Evolutionary conservation across 2,329 filamentous ascomycete species (phyloP).

Genomic region (Neopestalotiopsis sp.): DNA sequence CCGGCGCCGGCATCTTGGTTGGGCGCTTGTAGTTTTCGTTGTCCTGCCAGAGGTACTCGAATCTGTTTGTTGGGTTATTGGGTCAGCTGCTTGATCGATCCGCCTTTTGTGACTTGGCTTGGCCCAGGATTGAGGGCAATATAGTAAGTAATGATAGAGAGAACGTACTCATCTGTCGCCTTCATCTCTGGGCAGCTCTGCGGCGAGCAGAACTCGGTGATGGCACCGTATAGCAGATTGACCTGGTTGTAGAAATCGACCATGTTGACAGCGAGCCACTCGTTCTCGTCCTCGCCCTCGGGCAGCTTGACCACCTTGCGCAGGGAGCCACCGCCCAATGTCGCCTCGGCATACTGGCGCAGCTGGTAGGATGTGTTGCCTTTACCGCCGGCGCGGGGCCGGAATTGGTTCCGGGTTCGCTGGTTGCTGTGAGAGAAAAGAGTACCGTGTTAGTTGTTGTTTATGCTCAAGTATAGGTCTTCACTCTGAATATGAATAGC

Average conservation of each 20-base stretch:
- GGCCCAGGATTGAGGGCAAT: too few relatives aligned
- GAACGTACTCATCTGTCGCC: constrained; percentile 90
- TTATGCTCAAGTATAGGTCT: too few relatives aligned
- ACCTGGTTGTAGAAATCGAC: constrained; percentile 99
- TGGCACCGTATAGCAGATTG: constrained; percentile 97
- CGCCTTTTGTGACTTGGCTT: background rate
- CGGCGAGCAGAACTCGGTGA: constrained; percentile 98
- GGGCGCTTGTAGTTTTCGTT: constrained; percentile 91
- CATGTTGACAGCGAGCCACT: constrained; percentile 98
- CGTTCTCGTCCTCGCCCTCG: constrained; percentile 95
- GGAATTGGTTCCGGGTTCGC: constrained; percentile 88
- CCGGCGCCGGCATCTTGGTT: constrained; percentile 96
- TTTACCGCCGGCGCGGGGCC: constrained; percentile 82
- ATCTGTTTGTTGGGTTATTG: constrained; percentile 54
- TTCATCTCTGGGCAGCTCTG: constrained; percentile 99
- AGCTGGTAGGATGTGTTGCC: constrained; percentile 88
- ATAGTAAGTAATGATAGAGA: background rate
- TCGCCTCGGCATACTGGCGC: constrained; percentile 97
- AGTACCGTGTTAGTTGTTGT: constrained; percentile 40
- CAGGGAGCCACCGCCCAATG: constrained; percentile 90
- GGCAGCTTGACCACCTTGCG: constrained; percentile 96
- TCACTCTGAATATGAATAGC: constrained; percentile 30
- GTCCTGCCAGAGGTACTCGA: constrained; percentile 99
- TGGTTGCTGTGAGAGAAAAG: constrained; percentile 66
- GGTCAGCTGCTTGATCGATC: background rate